A percentile compares a stretch with the other conserved stretches of the same genome.
Conservation (phyloP, 371 early-diverging fungal species). For the Mortierella sp. region DNA sequence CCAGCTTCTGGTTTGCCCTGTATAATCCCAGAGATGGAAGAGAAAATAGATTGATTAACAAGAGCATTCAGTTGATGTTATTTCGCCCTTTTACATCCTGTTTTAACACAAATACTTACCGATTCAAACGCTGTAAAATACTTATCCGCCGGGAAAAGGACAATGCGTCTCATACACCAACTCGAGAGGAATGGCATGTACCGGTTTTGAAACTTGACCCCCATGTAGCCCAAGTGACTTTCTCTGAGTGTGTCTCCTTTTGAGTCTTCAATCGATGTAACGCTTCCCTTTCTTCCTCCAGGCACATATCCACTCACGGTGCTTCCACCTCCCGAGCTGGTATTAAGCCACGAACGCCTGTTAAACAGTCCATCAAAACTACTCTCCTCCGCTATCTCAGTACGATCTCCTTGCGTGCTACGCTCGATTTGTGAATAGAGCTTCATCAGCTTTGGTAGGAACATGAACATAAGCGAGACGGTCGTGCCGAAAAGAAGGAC, state of each 20-base stretch:
- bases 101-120: slow-evolving; percentile 13
- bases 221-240: slow-evolving; percentile 68
- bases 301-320: slow-evolving; percentile 4
- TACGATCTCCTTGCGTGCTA: background rate
- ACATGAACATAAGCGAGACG: slow-evolving; percentile 67
- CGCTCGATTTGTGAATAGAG: slow-evolving; percentile 32
- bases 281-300: slow-evolving; percentile 36
- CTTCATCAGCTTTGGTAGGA: slow-evolving; percentile 65
- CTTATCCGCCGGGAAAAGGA: slow-evolving; percentile 67
- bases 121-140: slow-evolving; percentile 66
- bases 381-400: slow-evolving; percentile 22
- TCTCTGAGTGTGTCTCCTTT: slow-evolving; percentile 51
- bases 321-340: slow-evolving; percentile 7
- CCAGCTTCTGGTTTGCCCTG: slow-evolving; percentile 58
- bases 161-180: slow-evolving; percentile 73
- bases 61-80: background rate
- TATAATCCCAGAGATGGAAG: background rate
- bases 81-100: background rate
- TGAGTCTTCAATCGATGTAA: slow-evolving; percentile 44
- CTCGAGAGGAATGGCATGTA: slow-evolving; percentile 67
- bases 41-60: background rate
- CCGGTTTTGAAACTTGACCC: slow-evolving; percentile 66
- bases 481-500: slow-evolving; percentile 70
- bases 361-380: slow-evolving; percentile 41
- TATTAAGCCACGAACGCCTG: slow-evolving; percentile 27